Conservation (phyloP, 2,329 filamentous ascomycete genomes). For the Alternaria sp. region DNA sequence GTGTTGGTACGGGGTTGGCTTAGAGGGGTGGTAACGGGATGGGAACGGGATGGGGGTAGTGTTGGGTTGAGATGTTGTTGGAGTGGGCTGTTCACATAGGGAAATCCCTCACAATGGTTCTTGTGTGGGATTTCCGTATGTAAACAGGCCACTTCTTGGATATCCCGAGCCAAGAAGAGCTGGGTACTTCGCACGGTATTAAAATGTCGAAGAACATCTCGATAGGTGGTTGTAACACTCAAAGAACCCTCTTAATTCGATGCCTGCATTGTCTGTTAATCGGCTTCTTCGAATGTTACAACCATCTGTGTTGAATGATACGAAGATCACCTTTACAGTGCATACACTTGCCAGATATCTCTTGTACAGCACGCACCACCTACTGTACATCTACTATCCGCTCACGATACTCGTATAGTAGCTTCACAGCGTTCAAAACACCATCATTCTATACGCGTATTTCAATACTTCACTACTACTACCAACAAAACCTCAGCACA, state of each 20-base stretch:
- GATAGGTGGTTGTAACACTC: neutral
- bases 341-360: no score
- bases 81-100: neutral
- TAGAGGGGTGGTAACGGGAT: neutral
- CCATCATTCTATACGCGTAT: no score
- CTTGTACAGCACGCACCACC: no score
- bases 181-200: no score
- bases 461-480: no score
- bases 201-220: neutral
- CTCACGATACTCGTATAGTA: rapidly evolving
- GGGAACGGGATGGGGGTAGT: neutral
- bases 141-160: no score
- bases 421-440: no score
- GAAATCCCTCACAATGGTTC: no score
- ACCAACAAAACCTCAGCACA: no score
- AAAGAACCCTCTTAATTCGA: neutral
- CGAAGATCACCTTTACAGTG: rapidly evolving
- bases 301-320: rapidly evolving
- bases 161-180: no score
- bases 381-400: no score
- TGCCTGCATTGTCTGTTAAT: neutral
- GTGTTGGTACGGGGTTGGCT: slow-evolving; percentile 12
- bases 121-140: no score
- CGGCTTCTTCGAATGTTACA: neutral
- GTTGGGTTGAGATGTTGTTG: neutral